These are phyloP conservation scores for Ophidiomyces ophidiicola DNA, from an alignment of 2,329 filamentous ascomycete genomes.

Conservation along the genomic window DNA sequence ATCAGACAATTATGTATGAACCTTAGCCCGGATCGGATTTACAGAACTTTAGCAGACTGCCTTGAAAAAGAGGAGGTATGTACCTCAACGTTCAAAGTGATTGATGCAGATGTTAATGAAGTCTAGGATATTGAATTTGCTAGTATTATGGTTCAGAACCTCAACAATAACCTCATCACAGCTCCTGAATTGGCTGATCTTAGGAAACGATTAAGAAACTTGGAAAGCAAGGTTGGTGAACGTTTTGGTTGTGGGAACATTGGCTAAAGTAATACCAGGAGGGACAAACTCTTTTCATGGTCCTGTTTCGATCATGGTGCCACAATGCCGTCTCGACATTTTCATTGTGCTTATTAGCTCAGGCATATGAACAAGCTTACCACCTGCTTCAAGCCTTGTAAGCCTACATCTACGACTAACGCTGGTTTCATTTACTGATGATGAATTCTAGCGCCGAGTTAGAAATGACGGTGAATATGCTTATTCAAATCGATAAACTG, in stretches of 20 bases:
- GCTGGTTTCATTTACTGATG: constrained; percentile 10
- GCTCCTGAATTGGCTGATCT: constrained; percentile 87
- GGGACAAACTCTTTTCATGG: constrained; percentile 88
- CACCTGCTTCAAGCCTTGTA: constrained; percentile 92
- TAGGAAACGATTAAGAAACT: constrained; percentile 74
- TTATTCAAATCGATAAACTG: constrained; percentile 97
- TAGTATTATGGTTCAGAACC: constrained; percentile 97
- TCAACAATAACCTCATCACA: constrained; percentile 98
- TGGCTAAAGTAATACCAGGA: constrained; percentile 44
- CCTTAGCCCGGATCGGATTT: constrained; percentile 87
- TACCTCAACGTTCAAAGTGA: constrained; percentile 1
- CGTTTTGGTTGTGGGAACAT: background rate
- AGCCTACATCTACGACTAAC: background rate
- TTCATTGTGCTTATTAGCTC: constrained; percentile 83
- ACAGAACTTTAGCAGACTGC: constrained; percentile 87
- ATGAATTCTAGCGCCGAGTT: constrained; percentile 63
- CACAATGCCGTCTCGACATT: constrained; percentile 98
- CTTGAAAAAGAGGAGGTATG: constrained; percentile 78
- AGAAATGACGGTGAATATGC: constrained; percentile 97
- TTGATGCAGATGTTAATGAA: background rate
- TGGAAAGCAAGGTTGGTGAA: constrained; percentile 65
- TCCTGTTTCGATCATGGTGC: constrained; percentile 92
- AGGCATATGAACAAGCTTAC: constrained; percentile 96
- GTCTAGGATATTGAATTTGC: constrained; percentile 79
- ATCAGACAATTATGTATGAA: constrained; percentile 90